These are phyloP conservation scores for Schizophyllum amplum DNA, from an alignment of 1,284 basidiomycete genomes.

Conservation along the genomic window DNA sequence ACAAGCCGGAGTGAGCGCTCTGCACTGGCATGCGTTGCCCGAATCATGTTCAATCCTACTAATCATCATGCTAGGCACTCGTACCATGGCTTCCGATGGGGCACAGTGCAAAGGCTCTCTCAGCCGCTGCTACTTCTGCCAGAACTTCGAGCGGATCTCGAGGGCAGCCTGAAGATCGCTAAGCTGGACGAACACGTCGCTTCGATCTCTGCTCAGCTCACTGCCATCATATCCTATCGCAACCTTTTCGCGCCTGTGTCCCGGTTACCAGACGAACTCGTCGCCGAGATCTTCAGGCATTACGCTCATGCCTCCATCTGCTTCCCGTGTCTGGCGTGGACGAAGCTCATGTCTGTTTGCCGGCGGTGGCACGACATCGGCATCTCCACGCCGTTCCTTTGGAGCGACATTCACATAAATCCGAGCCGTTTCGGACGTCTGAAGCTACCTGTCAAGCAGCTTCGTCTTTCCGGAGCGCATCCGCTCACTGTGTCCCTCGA, in stretches of 20 bases:
- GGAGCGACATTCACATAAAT: not conserved
- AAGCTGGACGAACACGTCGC: not conserved
- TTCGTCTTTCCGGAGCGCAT: not conserved
- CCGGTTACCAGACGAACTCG: not conserved
- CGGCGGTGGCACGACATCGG: not conserved
- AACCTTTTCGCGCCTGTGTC: not conserved
- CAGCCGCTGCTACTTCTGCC: too few species aligned
- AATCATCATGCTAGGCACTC: too few species aligned
- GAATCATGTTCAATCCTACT: too few species aligned
- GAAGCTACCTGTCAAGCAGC: not conserved
- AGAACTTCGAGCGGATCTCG: too few species aligned
- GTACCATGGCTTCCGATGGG: too few species aligned
- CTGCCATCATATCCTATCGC: not conserved
- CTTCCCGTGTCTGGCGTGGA: too few species aligned
- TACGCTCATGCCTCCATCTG: too few species aligned
- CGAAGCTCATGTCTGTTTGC: not conserved
- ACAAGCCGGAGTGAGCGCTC: too few species aligned
- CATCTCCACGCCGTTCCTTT: not conserved
- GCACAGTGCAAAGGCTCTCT: too few species aligned
- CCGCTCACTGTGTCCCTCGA: not conserved
- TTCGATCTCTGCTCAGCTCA: not conserved
- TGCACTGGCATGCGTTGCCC: too few species aligned
- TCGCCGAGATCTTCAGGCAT: not conserved
- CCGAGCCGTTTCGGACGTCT: not conserved
- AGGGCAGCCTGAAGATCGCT: too few species aligned